Base-by-base conservation (phyloP, 1,139 yeast species). In the Pichia sp. region DNA sequence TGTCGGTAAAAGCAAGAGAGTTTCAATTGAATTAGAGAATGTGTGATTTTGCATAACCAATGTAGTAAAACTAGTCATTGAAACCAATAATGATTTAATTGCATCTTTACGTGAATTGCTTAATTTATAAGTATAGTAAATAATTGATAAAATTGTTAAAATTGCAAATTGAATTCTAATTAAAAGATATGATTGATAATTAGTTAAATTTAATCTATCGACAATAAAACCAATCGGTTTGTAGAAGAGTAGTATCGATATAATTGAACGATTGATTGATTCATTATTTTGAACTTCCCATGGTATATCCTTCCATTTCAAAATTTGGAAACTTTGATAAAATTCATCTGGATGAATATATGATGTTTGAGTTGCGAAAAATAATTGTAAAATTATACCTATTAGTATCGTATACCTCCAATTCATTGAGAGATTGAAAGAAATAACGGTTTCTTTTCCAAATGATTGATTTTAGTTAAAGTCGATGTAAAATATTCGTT, bases 301-400 rank as follows among this genome's bases (percentile, higher is more conserved):
- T 0, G 97, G 88, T 2, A 72, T 56, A 22, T 74, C 69, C 77
- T 72, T 31, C 70, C 54, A 59, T 5, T 81, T 69, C 17, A 91
- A 57, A 0, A 84, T 79, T 56, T 88, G 95, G 26, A 93, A 72
- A 19, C 82, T 77, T 60, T 93, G 99, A 59, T 86, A 85, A 59
- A 89, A 96, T 63, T 93, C 99, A 66, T 93, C 99, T 0, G 98
- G 98, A 53, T 93, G 99, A 38, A 93, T 79, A 58, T 93, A 93
- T 1, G 96, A 85, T 33, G 83, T 72, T 38, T 83, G 77, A 2
- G 84, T 59, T 0, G 85, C 79, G 36, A 86, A 66, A 24, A 74
- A 63, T 31, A 83, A 36, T 20, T 40, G 37, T 2, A 40, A 41
- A 8, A 42, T 9, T 5, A 58, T 0, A 68, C 64, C 19, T 77